Conservation (phyloP, 1,284 basidiomycete genomes). For the Microbotryum saponariae region DNA sequence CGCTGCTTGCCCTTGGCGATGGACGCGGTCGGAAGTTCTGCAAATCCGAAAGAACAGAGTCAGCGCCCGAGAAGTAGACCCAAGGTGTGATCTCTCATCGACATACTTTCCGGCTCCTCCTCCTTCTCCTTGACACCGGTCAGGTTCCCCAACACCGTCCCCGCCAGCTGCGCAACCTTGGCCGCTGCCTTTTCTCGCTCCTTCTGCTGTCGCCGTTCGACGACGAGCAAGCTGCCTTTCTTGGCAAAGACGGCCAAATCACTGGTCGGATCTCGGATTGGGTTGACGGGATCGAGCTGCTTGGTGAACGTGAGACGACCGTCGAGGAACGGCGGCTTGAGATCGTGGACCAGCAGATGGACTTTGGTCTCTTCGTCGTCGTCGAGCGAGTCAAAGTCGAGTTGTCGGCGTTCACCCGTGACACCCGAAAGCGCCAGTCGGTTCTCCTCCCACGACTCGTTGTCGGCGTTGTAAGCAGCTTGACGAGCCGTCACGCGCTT, state of each 20-base stretch:
- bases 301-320: conserved; percentile 93
- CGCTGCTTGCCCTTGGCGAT: conserved; percentile 42
- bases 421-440: conserved; percentile 94
- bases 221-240: conserved; percentile 87
- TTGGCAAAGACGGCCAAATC: conserved; percentile 94
- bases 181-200: conserved; percentile 93
- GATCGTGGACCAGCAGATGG: conserved; percentile 92
- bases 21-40: conserved; percentile 50
- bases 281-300: conserved; percentile 94
- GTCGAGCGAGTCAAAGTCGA: conserved; percentile 71
- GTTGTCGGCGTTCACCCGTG: conserved; percentile 62
- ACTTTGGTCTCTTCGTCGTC: conserved; percentile 92
- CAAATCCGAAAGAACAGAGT: neutral
- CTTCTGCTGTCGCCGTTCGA: conserved; percentile 89
- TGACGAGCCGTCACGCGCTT: conserved; percentile 83
- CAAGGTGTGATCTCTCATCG: neutral
- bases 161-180: conserved; percentile 84
- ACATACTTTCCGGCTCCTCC: conserved; percentile 41
- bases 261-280: conserved; percentile 83
- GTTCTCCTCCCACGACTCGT: conserved; percentile 97
- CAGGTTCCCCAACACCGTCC: conserved; percentile 89
- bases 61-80: neutral
- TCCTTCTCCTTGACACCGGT: conserved; percentile 96
- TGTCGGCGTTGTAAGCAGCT: conserved; percentile 94
- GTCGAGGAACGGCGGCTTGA: conserved; percentile 96